A percentile compares a stretch with the other conserved stretches of the same genome.
These are phyloP conservation scores for Gossypium arboreum DNA, from an alignment of 345 rosid genomes.

Conservation along the genomic window DNA sequence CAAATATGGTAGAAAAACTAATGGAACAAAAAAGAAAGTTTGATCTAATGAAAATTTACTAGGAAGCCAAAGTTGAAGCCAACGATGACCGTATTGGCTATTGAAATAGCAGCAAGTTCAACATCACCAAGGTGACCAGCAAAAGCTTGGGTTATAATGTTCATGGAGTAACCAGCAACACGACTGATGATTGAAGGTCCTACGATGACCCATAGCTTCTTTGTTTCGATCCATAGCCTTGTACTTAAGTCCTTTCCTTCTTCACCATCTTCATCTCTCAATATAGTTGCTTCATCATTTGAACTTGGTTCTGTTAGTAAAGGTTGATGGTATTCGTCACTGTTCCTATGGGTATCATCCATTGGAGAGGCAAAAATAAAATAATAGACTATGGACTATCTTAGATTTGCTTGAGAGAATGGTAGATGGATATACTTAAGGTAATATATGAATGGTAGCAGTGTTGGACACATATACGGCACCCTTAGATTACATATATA, in stretches of 20 bases:
- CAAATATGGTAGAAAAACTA: neutral
- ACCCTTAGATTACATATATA: too few species aligned
- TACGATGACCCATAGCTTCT: slow-evolving; percentile 57
- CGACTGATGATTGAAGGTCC: slow-evolving; percentile 63
- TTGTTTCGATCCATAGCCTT: slow-evolving; percentile 45
- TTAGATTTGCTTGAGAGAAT: too few species aligned
- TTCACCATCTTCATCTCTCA: neutral
- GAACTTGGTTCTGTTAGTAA: slow-evolving; percentile 4
- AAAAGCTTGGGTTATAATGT: slow-evolving; percentile 54
- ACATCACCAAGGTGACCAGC: slow-evolving; percentile 66
- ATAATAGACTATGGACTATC: too few species aligned
- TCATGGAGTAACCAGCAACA: slow-evolving; percentile 44
- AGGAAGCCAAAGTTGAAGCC: slow-evolving; percentile 67
- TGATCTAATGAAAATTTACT: slow-evolving; percentile 25
- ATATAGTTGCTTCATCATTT: neutral
- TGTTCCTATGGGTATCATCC: neutral
- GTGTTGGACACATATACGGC: neutral
- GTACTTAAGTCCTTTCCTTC: neutral
- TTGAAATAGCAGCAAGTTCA: slow-evolving; percentile 59
- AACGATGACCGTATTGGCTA: slow-evolving; percentile 55
- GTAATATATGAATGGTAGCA: neutral
- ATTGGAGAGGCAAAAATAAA: neutral
- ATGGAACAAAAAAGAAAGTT: too few species aligned
- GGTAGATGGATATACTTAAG: neutral
- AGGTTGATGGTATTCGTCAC: neutral